Evolutionary conservation across 352 stramenopile genomes (phyloP).

Genomic region (Phytophthora quininea): DNA sequence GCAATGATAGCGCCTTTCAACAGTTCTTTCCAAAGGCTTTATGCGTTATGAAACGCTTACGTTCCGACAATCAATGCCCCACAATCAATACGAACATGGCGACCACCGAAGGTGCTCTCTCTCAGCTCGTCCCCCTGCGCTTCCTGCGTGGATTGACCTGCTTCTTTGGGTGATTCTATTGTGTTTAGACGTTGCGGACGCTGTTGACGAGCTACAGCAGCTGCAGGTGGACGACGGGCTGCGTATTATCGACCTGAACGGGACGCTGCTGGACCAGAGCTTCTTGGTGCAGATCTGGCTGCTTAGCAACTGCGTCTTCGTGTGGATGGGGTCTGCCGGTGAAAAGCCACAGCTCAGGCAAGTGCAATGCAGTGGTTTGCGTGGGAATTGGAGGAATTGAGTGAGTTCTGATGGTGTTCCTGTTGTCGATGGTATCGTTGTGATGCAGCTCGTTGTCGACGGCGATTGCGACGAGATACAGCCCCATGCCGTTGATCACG

Average conservation of each 20-base stretch:
- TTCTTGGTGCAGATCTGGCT: slow-evolving; percentile 81
- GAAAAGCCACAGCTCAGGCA: slow-evolving; percentile 44
- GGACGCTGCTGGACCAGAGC: slow-evolving; percentile 67
- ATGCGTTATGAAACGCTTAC: too few species aligned
- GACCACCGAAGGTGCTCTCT: not conserved
- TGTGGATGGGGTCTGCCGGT: slow-evolving; percentile 73
- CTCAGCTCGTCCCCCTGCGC: too few species aligned
- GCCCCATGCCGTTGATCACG: slow-evolving; percentile 79
- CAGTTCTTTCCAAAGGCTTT: too few species aligned
- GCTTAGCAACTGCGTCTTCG: slow-evolving; percentile 66
- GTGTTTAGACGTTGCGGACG: not conserved
- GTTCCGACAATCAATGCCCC: not conserved
- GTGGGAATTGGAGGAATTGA: not conserved
- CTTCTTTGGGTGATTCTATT: not conserved
- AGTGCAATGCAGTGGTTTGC: not conserved
- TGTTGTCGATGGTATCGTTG: not conserved
- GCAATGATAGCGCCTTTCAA: not conserved
- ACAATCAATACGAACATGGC: not conserved
- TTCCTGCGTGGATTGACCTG: not conserved
- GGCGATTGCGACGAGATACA: slow-evolving; percentile 78
- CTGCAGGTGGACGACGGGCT: slow-evolving; percentile 27
- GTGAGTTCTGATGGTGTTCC: not conserved
- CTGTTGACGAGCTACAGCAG: slow-evolving; percentile 9
- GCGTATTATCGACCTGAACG: slow-evolving; percentile 58
- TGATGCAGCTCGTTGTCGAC: slow-evolving; percentile 71